Evolutionary conservation across 139 green algal genomes (phyloP), one percentile per base, ranked within the genome.

Genomic region (Haematococcus sp.): DNA sequence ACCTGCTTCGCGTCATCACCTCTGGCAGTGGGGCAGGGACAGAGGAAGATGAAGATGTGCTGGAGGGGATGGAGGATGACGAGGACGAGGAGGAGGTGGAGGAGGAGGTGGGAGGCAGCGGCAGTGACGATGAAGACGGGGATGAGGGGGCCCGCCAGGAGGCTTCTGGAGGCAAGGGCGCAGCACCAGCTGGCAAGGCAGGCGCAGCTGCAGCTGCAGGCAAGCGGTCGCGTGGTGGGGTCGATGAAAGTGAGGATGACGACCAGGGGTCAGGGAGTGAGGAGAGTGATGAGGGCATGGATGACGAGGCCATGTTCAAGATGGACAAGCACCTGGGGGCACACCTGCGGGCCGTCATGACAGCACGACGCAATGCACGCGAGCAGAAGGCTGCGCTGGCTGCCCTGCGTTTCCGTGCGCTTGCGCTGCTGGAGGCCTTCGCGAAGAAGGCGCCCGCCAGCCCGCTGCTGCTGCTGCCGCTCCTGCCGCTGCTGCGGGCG

Each of bases 351-450:
- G 68, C 54, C 13, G 73, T 85, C 31, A 74, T 69, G 46, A 2
- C 58, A 66, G 16, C 76, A 79, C 46, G 83, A 68, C 9, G 63
- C 52, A 44, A 71, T 49, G 40, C 40, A 33, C 74, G 68, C 32
- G 54, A 61, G 9, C 67, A 78, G n/a, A 73, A 86, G 31, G 71
- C 68, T 56, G 84, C 88, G 46, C 71, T 94, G 67, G 3, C 80
- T 34, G 77, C 75, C 61, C 88, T 96, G 69, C 86, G 89, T 59
- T 80, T 96, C 49, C 69, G 91, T 17, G 91, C 87, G 51, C 72
- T 90, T 0, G 71, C 74, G 0, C 86, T 92, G 61, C 43, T 95
- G 43, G 90, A 96, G 68, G 63, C 70, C 4, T 90, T 81, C 68
- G 60, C 88, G 3, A 91, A 89, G 49, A 89, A 88, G 85, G 88